These are phyloP conservation scores for Magnusiomyces suaveolens DNA, from an alignment of 1,139 yeast species.

Conservation along the genomic window DNA sequence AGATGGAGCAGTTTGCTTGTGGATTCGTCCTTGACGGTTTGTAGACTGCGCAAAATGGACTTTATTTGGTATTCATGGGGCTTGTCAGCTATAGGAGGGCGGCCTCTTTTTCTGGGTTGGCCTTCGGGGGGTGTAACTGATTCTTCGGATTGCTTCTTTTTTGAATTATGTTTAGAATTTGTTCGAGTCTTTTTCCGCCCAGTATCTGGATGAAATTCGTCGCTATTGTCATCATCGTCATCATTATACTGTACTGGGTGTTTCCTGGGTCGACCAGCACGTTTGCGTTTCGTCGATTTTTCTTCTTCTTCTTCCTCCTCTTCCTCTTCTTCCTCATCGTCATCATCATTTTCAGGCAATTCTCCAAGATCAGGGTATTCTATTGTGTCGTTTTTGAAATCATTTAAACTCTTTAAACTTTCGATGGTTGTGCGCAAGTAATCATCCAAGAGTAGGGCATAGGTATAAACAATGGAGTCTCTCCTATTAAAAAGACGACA, in stretches of 20 bases:
- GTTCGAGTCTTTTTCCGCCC: slow-evolving; percentile 22
- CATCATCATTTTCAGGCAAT: slow-evolving; percentile 38
- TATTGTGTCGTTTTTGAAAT: slow-evolving; percentile 35
- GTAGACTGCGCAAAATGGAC: slow-evolving; percentile 64
- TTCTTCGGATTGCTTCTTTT: slow-evolving; percentile 18
- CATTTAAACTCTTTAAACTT: slow-evolving; percentile 37
- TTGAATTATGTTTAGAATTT: slow-evolving; percentile 16
- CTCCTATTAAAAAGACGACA: slow-evolving; percentile 75
- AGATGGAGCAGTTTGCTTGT: slow-evolving; percentile 42
- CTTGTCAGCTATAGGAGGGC: slow-evolving; percentile 92
- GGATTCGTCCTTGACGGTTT: slow-evolving; percentile 53
- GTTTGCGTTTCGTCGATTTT: slow-evolving; percentile 25
- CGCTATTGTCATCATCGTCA: slow-evolving; percentile 30
- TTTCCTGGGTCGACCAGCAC: neutral
- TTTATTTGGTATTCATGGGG: slow-evolving; percentile 91
- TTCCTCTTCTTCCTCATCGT: slow-evolving; percentile 19
- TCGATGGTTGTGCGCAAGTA: slow-evolving; percentile 51
- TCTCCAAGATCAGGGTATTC: slow-evolving; percentile 66
- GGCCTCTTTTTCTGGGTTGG: slow-evolving; percentile 69
- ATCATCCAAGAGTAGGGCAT: slow-evolving; percentile 62
- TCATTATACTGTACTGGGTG: slow-evolving; percentile 21
- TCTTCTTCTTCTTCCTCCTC: slow-evolving; percentile 26
- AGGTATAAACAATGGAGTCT: slow-evolving; percentile 57
- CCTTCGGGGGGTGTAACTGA: slow-evolving; percentile 31
- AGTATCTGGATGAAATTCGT: slow-evolving; percentile 20